These are phyloP conservation scores for Ceratocystis diversiconidia DNA, from an alignment of 2,329 filamentous ascomycete species.

Conservation along the genomic window DNA sequence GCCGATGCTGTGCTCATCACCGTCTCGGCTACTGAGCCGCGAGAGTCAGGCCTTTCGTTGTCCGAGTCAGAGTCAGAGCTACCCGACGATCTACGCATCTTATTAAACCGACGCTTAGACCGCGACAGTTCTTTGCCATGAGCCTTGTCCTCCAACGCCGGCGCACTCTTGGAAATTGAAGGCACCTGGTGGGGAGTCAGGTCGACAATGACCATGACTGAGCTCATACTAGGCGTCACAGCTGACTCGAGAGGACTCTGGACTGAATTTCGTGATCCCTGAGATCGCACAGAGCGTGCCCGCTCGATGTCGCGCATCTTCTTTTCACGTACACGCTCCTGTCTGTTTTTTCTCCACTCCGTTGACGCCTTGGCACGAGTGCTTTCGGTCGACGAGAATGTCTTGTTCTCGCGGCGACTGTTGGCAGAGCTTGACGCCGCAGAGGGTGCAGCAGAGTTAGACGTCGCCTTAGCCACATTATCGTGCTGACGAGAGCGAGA, in stretches of 20 bases:
- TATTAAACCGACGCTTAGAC: neutral
- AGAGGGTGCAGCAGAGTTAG: constrained; percentile 8
- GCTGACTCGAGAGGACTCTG: neutral
- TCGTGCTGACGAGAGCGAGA: constrained; percentile 13
- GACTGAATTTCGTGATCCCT: constrained; percentile 10
- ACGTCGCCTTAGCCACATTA: constrained; percentile 15
- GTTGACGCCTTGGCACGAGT: constrained; percentile 2
- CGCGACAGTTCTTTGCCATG: neutral
- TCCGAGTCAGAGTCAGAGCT: neutral
- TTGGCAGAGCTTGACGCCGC: neutral
- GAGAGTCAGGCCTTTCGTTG: neutral
- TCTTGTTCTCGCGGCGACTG: constrained; percentile 9
- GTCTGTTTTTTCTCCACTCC: constrained; percentile 16
- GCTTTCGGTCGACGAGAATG: neutral
- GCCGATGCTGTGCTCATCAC: neutral
- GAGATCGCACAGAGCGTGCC: constrained; percentile 22
- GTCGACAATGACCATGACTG: constrained; percentile 30
- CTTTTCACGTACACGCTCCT: constrained; percentile 28
- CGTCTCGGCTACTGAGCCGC: constrained; percentile 7
- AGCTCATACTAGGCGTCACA: constrained; percentile 23
- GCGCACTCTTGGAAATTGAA: neutral
- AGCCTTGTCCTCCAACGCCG: neutral
- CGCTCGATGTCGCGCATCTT: constrained; percentile 31
- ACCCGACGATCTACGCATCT: neutral
- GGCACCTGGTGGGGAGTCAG: constrained; percentile 24